These are phyloP conservation scores for Arachis stenosperma DNA, from an alignment of 306 rosid species.

Conservation along the genomic window DNA sequence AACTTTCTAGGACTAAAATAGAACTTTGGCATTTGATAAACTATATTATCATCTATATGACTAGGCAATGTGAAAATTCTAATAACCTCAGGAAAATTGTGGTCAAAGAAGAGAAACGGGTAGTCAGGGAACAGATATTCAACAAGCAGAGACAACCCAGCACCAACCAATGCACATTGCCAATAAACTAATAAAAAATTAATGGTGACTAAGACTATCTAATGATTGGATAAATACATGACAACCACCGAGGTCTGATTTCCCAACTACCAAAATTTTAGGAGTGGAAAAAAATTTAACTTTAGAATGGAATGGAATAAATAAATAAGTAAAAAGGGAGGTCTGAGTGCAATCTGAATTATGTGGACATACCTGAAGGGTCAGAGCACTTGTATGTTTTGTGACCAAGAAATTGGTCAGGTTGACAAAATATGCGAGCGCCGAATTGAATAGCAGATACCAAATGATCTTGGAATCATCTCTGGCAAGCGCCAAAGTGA, in stretches of 20 bases:
- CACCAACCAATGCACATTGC: conserved; percentile 1
- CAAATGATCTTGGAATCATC: conserved; percentile 89
- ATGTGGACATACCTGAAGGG: conserved; percentile 82
- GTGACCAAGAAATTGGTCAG: conserved; percentile 98
- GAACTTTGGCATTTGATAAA: conserved; percentile 1
- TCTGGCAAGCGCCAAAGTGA: conserved; percentile 97
- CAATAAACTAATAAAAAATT: conserved; percentile 16
- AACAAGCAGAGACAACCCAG: conserved; percentile 4
- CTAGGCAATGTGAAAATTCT: conserved; percentile 19
- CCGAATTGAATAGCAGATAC: conserved; percentile 88
- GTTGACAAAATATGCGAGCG: conserved; percentile 94
- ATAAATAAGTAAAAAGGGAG: not conserved
- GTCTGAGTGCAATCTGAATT: conserved; percentile 11
- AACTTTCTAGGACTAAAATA: not conserved
- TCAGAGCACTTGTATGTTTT: conserved; percentile 95
- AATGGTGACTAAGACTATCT: conserved; percentile 10
- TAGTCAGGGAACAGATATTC: conserved; percentile 3
- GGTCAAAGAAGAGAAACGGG: not conserved
- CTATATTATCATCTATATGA: not conserved
- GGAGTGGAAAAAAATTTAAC: conserved; percentile 9
- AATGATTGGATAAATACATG: conserved; percentile 22
- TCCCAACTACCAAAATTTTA: conserved; percentile 21
- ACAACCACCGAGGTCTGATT: conserved; percentile 40
- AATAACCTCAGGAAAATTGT: conserved; percentile 1
- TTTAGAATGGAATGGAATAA: conserved; percentile 17